Evolutionary conservation across 2,329 filamentous ascomycete genomes (phyloP), one percentile per base, ranked within the genome.

Genomic region (Penicillium sp.): DNA sequence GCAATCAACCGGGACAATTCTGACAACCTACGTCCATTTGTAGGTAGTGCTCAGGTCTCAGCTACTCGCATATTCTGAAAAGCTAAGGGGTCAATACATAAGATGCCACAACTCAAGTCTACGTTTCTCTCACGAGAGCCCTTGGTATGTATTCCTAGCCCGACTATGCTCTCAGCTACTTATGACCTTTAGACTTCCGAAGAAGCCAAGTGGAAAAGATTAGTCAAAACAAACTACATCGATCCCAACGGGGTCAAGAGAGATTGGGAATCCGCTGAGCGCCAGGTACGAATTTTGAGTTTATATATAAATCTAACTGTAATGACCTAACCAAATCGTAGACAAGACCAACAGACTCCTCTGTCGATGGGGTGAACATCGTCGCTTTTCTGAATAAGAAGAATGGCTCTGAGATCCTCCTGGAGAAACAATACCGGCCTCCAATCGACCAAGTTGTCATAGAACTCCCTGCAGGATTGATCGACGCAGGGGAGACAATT

Each of bases 381-480:
- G 81, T 86, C 15, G 83, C 83, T 35, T 83, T 85, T 53, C 75
- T 83, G 33, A 77, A 78, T 21, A 81, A 85, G 2, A 70, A 78
- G 0, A 78, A 76, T 43, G 82, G 83, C 6, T 69, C 74, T 42
- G 70, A 78, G 59, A 61, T 79, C 31, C 76, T 86, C 49, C 77
- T 86, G 41, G 80, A 85, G 58, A 77, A 84, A 57, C 81, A 87
- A 65, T 86, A 84, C 70, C 79, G 84, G 4, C 83, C 84, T 1
- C 83, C 84, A 0, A 78, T 85, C 33, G 78, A 83, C 53, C 82
- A 81, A 27, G 74, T 83, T 35, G 82, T 81, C 49, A 83, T 86
- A 45, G 84, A 86, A 67, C 79, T 85, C 2, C 84, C 84, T 0
- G 83, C 83, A 0, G 84, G 84, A 0, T 73, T 86, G 38, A 79